Evolutionary conservation across 495 filamentous ascomycete genomes (phyloP).

Genomic region (Aspergillus incahuasiensis): DNA sequence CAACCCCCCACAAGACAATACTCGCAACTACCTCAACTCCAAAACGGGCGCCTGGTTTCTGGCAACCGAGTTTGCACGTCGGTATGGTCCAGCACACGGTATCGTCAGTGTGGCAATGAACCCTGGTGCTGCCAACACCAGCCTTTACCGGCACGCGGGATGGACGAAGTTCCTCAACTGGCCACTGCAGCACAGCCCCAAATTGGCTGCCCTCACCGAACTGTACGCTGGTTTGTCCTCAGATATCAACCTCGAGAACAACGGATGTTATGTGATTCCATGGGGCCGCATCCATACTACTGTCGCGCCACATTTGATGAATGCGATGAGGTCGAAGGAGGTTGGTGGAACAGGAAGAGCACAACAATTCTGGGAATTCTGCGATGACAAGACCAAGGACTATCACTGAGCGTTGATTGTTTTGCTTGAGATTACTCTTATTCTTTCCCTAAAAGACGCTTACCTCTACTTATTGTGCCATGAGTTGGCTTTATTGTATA

Average conservation of each 20-base stretch:
- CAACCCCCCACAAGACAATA: constrained; percentile 6
- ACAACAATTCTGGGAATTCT: constrained; percentile 34
- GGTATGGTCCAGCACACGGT: constrained; percentile 15
- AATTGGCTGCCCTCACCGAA: constrained; percentile 36
- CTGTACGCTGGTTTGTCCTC: constrained; percentile 39
- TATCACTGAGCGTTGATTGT: neutral
- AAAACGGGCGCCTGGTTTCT: constrained; percentile 39
- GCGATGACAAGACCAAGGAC: constrained; percentile 23
- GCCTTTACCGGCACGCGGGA: constrained; percentile 22
- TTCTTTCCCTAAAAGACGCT: neutral
- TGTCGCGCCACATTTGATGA: constrained; percentile 25
- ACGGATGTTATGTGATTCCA: constrained; percentile 34
- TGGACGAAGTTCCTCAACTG: constrained; percentile 15
- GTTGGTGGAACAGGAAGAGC: constrained; percentile 32
- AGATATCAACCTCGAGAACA: constrained; percentile 29
- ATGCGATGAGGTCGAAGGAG: constrained; percentile 23
- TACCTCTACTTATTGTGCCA: neutral
- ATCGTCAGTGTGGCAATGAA: constrained; percentile 39
- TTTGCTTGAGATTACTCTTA: neutral
- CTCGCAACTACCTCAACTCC: constrained; percentile 34
- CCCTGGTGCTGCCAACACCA: constrained; percentile 36
- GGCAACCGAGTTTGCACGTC: constrained; percentile 26
- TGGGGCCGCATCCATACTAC: constrained; percentile 33
- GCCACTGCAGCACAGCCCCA: constrained; percentile 25
- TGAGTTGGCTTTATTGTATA: neutral